A percentile compares a stretch with the other conserved stretches of the same genome.
Evolutionary conservation across 2,329 filamentous ascomycete genomes (phyloP).

Genomic region (Penicillium sp.): DNA sequence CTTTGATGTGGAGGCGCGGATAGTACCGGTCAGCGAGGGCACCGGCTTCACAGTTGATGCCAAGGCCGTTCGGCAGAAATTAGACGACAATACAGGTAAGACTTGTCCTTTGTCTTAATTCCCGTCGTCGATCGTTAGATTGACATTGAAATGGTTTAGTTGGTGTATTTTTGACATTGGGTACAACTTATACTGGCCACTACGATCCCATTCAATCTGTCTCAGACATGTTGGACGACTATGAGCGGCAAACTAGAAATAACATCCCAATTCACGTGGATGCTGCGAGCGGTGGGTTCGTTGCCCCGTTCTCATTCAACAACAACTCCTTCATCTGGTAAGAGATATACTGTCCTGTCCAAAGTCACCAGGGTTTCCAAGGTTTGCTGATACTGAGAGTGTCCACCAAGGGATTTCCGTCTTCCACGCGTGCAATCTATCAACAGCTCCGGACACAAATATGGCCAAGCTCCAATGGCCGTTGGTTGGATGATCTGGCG

Average conservation of each 20-base stretch:
- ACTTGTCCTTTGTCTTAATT: neutral
- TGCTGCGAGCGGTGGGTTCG: slow-evolving; percentile 45
- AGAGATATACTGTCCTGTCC: neutral
- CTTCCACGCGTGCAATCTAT: slow-evolving; percentile 52
- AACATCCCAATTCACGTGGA: slow-evolving; percentile 58
- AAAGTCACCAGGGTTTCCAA: no score
- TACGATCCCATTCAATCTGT: slow-evolving; percentile 72
- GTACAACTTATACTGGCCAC: slow-evolving; percentile 72
- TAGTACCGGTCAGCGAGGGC: slow-evolving; percentile 46
- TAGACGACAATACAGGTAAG: slow-evolving; percentile 66
- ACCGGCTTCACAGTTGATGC: neutral
- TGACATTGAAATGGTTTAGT: slow-evolving; percentile 41
- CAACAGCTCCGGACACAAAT: slow-evolving; percentile 56
- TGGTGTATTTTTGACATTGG: slow-evolving; percentile 72
- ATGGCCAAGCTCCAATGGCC: slow-evolving; percentile 63
- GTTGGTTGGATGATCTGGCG: slow-evolving; percentile 69
- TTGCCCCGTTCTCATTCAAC: slow-evolving; percentile 40
- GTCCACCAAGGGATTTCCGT: slow-evolving; percentile 29
- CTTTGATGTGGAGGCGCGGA: slow-evolving; percentile 66
- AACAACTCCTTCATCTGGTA: neutral
- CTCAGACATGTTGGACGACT: slow-evolving; percentile 62
- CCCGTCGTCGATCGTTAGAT: neutral
- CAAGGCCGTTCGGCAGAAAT: slow-evolving; percentile 47
- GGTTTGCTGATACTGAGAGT: slow-evolving; percentile 21
- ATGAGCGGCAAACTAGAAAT: slow-evolving; percentile 6